Conservation (phyloP, 2,329 filamentous ascomycete species). For the Trichoderma sp. region DNA sequence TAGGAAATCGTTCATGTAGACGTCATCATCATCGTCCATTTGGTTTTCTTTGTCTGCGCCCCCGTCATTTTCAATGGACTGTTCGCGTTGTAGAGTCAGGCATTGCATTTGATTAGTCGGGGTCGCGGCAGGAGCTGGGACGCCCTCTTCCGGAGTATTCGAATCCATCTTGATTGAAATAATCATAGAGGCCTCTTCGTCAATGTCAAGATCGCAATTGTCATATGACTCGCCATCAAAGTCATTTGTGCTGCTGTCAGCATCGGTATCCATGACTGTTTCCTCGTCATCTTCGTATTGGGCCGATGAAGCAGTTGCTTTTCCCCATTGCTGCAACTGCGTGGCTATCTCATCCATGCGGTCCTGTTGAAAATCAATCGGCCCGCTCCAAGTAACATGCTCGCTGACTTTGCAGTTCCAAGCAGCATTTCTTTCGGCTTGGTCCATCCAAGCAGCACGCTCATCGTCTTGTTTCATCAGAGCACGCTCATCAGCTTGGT, state of each 20-base stretch:
- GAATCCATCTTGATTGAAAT: not conserved
- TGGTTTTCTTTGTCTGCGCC: not conserved
- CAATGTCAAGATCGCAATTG: not conserved
- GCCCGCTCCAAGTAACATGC: slow-evolving; percentile 35
- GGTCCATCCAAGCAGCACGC: no score
- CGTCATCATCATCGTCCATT: not conserved
- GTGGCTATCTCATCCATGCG: not conserved
- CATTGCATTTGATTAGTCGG: not conserved
- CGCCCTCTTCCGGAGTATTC: no score
- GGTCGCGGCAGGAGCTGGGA: not conserved
- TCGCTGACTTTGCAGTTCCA: slow-evolving; percentile 37
- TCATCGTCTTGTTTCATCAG: no score
- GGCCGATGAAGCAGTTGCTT: not conserved
- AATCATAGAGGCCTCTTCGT: not conserved
- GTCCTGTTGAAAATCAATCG: slow-evolving; percentile 29
- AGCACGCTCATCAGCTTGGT: slow-evolving; percentile 30
- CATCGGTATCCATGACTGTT: not conserved
- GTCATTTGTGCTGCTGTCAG: not conserved
- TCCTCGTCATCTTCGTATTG: not conserved
- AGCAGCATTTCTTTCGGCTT: not conserved
- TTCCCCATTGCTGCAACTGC: not conserved
- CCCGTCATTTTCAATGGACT: not conserved
- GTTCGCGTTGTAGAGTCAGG: not conserved
- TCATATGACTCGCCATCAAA: not conserved
- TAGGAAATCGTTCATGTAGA: not conserved